Conservation (phyloP, 306 rosid species). For the apple (Malus domestica) region DNA sequence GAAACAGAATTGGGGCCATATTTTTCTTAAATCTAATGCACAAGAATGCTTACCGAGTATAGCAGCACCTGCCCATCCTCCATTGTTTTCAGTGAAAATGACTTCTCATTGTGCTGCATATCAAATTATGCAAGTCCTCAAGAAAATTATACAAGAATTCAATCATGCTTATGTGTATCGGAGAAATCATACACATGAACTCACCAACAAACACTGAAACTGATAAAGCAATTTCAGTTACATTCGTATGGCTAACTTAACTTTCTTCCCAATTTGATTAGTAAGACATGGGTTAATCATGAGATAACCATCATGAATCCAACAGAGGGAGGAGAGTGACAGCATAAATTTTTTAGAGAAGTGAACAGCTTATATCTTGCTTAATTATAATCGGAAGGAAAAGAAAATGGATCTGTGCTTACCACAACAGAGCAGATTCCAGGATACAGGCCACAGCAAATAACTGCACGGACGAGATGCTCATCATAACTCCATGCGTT, state of each 20-base stretch:
- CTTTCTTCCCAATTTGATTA: neutral
- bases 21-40: slow-evolving; percentile 6
- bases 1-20: neutral
- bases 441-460: slow-evolving; percentile 90
- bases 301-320: neutral
- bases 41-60: slow-evolving; percentile 56
- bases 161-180: neutral
- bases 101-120: slow-evolving; percentile 86
- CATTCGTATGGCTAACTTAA: neutral
- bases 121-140: slow-evolving; percentile 13
- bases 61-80: slow-evolving; percentile 98
- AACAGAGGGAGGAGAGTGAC: neutral
- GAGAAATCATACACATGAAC: neutral
- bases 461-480: slow-evolving; percentile 65
- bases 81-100: slow-evolving; percentile 82
- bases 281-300: neutral
- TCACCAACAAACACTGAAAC: neutral
- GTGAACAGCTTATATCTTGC: neutral
- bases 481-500: slow-evolving; percentile 63
- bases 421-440: slow-evolving; percentile 94
- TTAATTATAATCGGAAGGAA: neutral
- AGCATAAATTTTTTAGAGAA: neutral
- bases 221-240: neutral
- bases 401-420: slow-evolving; percentile 11
- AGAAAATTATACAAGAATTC: neutral